Conservation (phyloP, 306 rosid species). For the Oemleria cerasiformis region DNA sequence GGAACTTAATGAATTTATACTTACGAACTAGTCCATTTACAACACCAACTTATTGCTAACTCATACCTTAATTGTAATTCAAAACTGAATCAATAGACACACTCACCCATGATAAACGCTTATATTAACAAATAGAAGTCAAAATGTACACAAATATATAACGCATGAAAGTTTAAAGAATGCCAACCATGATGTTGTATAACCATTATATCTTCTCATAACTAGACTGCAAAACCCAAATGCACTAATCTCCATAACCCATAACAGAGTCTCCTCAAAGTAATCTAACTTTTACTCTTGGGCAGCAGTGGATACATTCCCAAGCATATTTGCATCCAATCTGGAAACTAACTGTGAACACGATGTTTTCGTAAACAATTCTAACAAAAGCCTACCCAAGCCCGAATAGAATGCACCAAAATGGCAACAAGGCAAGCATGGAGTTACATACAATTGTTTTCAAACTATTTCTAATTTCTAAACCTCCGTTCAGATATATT, state of each 20-base stretch:
- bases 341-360: neutral
- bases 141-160: neutral
- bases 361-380: neutral
- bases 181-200: neutral
- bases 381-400: neutral
- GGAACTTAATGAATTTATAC: slow-evolving; percentile 1
- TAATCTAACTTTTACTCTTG: neutral
- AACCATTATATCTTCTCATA: neutral
- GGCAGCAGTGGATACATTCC: neutral
- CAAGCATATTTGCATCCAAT: neutral
- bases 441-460: neutral
- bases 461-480: neutral
- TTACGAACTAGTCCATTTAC: neutral
- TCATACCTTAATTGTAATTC: neutral
- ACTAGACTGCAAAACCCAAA: neutral
- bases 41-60: neutral
- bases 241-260: neutral
- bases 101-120: neutral
- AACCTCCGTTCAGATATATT: neutral
- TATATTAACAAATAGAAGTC: neutral
- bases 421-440: neutral
- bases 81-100: neutral
- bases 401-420: slow-evolving; percentile 1
- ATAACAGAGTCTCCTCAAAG: too few relatives aligned
- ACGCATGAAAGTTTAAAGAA: neutral